phyloP scores from a whole-genome alignment of 495 filamentous ascomycete genomes.

The Hamigera avellanea region DNA sequence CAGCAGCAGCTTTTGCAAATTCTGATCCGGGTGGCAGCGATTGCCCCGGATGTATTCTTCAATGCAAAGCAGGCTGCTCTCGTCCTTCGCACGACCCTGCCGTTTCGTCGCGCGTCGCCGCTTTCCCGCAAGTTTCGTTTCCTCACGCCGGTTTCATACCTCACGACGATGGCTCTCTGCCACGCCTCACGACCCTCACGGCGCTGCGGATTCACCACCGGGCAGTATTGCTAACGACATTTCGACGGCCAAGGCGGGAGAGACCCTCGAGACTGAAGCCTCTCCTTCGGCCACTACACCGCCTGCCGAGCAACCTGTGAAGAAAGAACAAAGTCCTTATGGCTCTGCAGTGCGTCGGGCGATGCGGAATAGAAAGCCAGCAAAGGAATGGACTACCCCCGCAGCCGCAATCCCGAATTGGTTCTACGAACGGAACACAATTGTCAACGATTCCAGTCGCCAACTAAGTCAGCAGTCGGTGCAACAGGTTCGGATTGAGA shows the following conservation, averaged over 20 bases:
- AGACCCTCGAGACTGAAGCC: conserved; percentile 3
- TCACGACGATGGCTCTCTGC: conserved; percentile 24
- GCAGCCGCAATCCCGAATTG: conserved; percentile 23
- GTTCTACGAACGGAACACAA: conserved; percentile 27
- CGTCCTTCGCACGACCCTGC: conserved; percentile 27
- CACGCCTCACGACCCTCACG: conserved; percentile 21
- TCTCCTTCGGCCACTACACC: conserved; percentile 8
- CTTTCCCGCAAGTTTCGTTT: conserved; percentile 18
- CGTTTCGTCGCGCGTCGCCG: conserved; percentile 33
- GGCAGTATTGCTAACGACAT: conserved; percentile 13
- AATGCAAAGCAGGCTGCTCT: conserved; percentile 26
- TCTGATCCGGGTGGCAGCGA: conserved; percentile 15
- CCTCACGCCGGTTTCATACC: conserved; percentile 26
- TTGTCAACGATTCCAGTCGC: conserved; percentile 9
- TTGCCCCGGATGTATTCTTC: conserved; percentile 30
- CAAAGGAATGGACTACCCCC: conserved; percentile 9
- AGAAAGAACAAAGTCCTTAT: conserved; percentile 21
- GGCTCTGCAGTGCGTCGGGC: conserved; percentile 29
- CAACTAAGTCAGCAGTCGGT: conserved; percentile 2
- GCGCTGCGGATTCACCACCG: conserved; percentile 10
- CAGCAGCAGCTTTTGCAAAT: conserved; percentile 10
- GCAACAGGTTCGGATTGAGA: conserved; percentile 18
- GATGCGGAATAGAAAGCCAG: conserved; percentile 21
- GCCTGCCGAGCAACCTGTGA: conserved; percentile 8
- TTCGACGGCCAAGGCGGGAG: conserved; percentile 12